Conservation (phyloP, 2,329 filamentous ascomycete genomes). For the Dactylonectria macrodidyma region DNA sequence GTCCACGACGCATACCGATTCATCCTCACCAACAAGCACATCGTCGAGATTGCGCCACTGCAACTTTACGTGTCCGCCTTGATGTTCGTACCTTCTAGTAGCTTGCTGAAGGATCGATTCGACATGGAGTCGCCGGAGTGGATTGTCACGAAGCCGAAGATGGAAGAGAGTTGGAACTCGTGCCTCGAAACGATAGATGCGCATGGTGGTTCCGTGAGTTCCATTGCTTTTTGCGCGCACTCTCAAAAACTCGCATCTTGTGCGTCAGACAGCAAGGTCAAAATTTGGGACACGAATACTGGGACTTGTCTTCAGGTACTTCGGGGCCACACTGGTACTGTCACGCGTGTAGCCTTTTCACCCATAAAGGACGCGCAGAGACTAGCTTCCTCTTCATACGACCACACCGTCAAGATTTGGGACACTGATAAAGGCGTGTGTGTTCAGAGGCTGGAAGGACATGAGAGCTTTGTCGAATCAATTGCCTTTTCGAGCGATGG, state of each 20-base stretch:
- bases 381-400: not conserved
- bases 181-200: not conserved
- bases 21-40: not conserved
- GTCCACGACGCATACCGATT: slow-evolving; percentile 24
- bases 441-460: slow-evolving; percentile 28
- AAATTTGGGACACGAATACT: not conserved
- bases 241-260: not conserved
- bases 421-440: not conserved
- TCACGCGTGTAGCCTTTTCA: not conserved
- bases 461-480: slow-evolving; percentile 19
- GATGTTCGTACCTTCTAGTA: slow-evolving; percentile 17
- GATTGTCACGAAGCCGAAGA: not conserved
- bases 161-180: not conserved
- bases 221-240: not conserved
- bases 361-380: not conserved
- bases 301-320: not conserved
- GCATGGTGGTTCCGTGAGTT: not conserved
- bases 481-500: slow-evolving; percentile 20
- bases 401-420: slow-evolving; percentile 4
- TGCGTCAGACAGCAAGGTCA: not conserved
- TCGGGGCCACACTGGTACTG: not conserved
- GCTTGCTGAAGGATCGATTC: slow-evolving; percentile 6
- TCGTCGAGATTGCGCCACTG: not conserved
- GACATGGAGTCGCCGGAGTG: slow-evolving; percentile 10
- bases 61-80: slow-evolving; percentile 31